Conservation (phyloP, 2,329 filamentous ascomycete genomes). For the Penicillium sp. region DNA sequence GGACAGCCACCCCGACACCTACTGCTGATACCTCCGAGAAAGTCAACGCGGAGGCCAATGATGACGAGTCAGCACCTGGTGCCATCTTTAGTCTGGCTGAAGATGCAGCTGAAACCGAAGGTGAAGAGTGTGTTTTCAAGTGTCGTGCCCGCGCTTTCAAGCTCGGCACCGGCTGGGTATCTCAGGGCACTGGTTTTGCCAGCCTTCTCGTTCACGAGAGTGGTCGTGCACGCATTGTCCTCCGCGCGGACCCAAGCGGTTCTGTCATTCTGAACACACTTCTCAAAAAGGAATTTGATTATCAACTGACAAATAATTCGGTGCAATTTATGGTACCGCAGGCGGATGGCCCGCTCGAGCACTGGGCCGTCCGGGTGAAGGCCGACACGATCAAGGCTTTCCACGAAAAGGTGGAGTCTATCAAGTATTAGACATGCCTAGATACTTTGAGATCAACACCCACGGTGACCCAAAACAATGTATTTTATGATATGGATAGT, state of each 20-base stretch:
- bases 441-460: neutral
- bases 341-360: conserved; percentile 62
- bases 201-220: conserved; percentile 75
- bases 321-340: conserved; percentile 49
- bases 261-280: conserved; percentile 71
- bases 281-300: conserved; percentile 61
- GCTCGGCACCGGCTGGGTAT: conserved; percentile 62
- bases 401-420: conserved; percentile 13
- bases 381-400: conserved; percentile 12
- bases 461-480: no score
- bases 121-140: conserved; percentile 70
- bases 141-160: conserved; percentile 70
- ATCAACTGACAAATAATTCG: conserved; percentile 56
- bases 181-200: conserved; percentile 69
- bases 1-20: conserved; percentile 15
- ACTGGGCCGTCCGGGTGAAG: conserved; percentile 72
- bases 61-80: conserved; percentile 39
- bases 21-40: conserved; percentile 26
- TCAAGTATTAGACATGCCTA: conserved; percentile 16
- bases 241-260: conserved; percentile 74
- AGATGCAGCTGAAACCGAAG: conserved; percentile 67
- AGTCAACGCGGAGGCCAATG: conserved; percentile 6
- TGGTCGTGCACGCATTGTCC: conserved; percentile 64
- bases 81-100: conserved; percentile 67
- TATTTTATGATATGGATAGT: conserved; percentile 4